phyloP scores from a whole-genome alignment of 176 grass and related monocot species.

The Avena sativa region DNA sequence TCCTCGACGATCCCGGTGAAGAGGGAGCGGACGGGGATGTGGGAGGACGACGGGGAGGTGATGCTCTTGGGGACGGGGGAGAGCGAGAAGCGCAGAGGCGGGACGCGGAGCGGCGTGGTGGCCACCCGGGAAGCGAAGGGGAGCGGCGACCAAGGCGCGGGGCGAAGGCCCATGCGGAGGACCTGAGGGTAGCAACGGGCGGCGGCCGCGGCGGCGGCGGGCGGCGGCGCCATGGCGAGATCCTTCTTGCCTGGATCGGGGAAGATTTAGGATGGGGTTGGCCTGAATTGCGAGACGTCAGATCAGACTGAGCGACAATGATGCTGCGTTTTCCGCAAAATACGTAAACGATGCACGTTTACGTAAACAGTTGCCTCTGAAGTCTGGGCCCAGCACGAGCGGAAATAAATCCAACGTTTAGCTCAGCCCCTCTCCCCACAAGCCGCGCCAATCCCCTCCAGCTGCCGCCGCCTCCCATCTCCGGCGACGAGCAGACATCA shows the following conservation, averaged over 20 bases:
- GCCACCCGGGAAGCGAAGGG: slow-evolving; percentile 37
- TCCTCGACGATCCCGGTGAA: slow-evolving; percentile 98
- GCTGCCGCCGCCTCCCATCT: slow-evolving; percentile 1
- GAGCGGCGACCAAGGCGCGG: slow-evolving; percentile 7
- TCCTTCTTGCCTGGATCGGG: slow-evolving; percentile 18
- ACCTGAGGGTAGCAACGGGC: not conserved
- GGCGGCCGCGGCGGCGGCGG: slow-evolving; percentile 12
- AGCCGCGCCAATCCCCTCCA: not conserved
- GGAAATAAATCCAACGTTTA: slow-evolving; percentile 20
- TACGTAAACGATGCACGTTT: not conserved
- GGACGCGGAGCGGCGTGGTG: slow-evolving; percentile 35
- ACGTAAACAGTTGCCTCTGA: not conserved
- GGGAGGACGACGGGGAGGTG: slow-evolving; percentile 25
- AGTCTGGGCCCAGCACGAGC: not conserved
- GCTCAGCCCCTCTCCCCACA: not conserved
- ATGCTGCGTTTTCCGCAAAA: not conserved
- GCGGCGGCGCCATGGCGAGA: slow-evolving; percentile 48
- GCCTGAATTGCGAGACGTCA: not conserved
- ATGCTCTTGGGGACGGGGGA: slow-evolving; percentile 56
- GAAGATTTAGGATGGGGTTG: slow-evolving; percentile 37
- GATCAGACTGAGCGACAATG: not conserved
- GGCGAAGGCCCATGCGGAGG: slow-evolving; percentile 9
- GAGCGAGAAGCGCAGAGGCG: slow-evolving; percentile 45
- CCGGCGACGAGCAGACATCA: not conserved
- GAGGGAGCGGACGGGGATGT: slow-evolving; percentile 51